Base-by-base conservation (phyloP, 768 basidiomycete species). In the Calocera viscosa region DNA sequence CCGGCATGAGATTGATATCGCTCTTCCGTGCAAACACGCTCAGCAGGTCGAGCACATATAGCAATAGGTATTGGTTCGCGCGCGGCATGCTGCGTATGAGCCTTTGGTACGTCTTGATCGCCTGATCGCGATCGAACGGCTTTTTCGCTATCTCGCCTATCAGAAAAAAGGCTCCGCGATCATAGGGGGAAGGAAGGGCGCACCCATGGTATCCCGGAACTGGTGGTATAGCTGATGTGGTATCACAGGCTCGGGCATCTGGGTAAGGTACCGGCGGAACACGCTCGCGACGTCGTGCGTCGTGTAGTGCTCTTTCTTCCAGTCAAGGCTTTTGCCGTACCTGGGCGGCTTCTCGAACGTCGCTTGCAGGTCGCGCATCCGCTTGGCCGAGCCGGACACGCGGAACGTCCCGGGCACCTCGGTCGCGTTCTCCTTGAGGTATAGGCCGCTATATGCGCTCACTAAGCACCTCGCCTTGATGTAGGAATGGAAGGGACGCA, bases 271-370 rank as follows among this genome's bases (percentile, higher is more conserved):
- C 79, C 95, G 80, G 68, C 95, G 84, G 73, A 98, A 93, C 66
- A 99, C 93, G 71, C 91, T 96, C 22, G 95, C 95, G 64, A 96
- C 93, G 74, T 99, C 95, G 75, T 99, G 95, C 16, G 92, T 84
- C n/a, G 89, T 95, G 75, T 88, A 97, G 22, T 82, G 80, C 72
- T 90, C 87, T 68, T 84, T 79, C 73, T 86, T 87, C 94, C 95
- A 97, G 71, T 96, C 89, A 43, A 99, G 79, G 65, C 86, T 83
- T 77, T 96, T 97, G 68, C 95, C 95, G 71, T 91, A 99, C 94
- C 95, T 83, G 63, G 95, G 92, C 11, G 91, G 90, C 43, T 83
- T 77, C 75, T 99, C 96, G 71, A 99, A 99, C 28, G 85, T 78
- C 3, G 86, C 85, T 75, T 99, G 96, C 8, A 99, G 83, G 24